phyloP scores from a whole-genome alignment of 2,329 filamentous ascomycete species.

The Sclerotinia glacialis region DNA sequence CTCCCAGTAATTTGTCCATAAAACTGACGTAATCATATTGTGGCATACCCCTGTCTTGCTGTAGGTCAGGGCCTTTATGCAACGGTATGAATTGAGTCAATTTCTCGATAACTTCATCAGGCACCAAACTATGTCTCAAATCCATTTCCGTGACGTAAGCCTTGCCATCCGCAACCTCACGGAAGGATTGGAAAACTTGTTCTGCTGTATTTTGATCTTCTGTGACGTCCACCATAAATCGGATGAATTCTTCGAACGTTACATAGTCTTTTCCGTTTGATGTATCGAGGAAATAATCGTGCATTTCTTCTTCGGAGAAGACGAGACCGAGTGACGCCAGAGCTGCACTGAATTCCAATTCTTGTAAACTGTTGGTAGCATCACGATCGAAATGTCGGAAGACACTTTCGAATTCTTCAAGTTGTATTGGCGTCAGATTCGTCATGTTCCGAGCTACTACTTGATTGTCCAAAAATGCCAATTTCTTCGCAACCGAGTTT shows the following conservation, averaged over 20 bases:
- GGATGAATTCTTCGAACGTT: slow-evolving; percentile 97
- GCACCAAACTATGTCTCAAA: slow-evolving; percentile 88
- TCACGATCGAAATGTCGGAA: slow-evolving; percentile 98
- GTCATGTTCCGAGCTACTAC: slow-evolving; percentile 99
- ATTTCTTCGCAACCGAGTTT: slow-evolving; percentile 90
- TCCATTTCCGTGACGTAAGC: slow-evolving; percentile 98
- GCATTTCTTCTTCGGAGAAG: slow-evolving; percentile 98
- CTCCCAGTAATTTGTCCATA: slow-evolving; percentile 78
- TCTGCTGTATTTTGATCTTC: slow-evolving; percentile 99
- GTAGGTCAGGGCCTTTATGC: slow-evolving; percentile 80
- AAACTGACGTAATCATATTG: slow-evolving; percentile 97
- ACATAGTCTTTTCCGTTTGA: slow-evolving; percentile 75
- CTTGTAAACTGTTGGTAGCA: slow-evolving; percentile 81
- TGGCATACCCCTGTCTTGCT: slow-evolving; percentile 76
- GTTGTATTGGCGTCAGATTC: slow-evolving; percentile 93
- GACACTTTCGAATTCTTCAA: slow-evolving; percentile 97
- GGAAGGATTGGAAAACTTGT: slow-evolving; percentile 97
- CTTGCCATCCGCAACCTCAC: slow-evolving; percentile 96
- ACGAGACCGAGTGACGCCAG: slow-evolving; percentile 92
- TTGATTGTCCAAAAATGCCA: slow-evolving; percentile 95
- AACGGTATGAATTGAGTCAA: slow-evolving; percentile 81
- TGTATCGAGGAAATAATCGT: slow-evolving; percentile 88
- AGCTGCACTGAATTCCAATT: slow-evolving; percentile 93
- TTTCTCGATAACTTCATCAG: slow-evolving; percentile 95
- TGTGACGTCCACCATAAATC: slow-evolving; percentile 98